phyloP scores from a whole-genome alignment of 805 yeast species.

The Pichia sporocuriosa region DNA sequence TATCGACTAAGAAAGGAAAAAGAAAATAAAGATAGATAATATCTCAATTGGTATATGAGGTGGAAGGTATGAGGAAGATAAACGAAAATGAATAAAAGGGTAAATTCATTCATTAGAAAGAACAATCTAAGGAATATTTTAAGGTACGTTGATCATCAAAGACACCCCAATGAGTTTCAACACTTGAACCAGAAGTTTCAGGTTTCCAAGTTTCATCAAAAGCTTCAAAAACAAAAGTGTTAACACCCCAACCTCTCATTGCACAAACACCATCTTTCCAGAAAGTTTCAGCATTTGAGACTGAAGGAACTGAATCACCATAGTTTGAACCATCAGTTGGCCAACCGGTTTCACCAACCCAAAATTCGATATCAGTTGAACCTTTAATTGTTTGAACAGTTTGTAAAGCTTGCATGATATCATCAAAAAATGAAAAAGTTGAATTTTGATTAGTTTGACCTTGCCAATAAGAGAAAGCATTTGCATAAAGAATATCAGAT shows the following conservation, averaged over 20 bases:
- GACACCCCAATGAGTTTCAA: slow-evolving; percentile 95
- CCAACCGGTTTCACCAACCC: slow-evolving; percentile 99
- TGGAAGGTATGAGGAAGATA: background rate
- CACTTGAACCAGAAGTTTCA: slow-evolving; percentile 75
- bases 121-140: slow-evolving; percentile 43
- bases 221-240: slow-evolving; percentile 90
- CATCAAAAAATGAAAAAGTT: slow-evolving; percentile 89
- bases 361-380: slow-evolving; percentile 75
- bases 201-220: slow-evolving; percentile 97
- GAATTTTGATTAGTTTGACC: slow-evolving; percentile 83
- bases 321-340: slow-evolving; percentile 78
- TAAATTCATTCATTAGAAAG: slow-evolving; percentile 24
- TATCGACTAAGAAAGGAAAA: too few relatives aligned
- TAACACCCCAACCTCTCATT: slow-evolving; percentile 92
- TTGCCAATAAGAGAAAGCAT: slow-evolving; percentile 98
- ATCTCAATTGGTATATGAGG: too few relatives aligned
- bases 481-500: slow-evolving; percentile 82
- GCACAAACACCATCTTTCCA: slow-evolving; percentile 91
- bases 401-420: slow-evolving; percentile 96
- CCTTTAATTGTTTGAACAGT: slow-evolving; percentile 82
- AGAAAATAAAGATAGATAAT: background rate
- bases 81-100: background rate
- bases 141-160: slow-evolving; percentile 45
- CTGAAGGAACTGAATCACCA: slow-evolving; percentile 60
- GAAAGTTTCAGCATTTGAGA: slow-evolving; percentile 66